A percentile compares a stretch with the other conserved stretches of the same genome.
These are phyloP conservation scores for Fusarium incarnatum DNA, from an alignment of 2,329 filamentous ascomycete genomes.

Conservation along the genomic window DNA sequence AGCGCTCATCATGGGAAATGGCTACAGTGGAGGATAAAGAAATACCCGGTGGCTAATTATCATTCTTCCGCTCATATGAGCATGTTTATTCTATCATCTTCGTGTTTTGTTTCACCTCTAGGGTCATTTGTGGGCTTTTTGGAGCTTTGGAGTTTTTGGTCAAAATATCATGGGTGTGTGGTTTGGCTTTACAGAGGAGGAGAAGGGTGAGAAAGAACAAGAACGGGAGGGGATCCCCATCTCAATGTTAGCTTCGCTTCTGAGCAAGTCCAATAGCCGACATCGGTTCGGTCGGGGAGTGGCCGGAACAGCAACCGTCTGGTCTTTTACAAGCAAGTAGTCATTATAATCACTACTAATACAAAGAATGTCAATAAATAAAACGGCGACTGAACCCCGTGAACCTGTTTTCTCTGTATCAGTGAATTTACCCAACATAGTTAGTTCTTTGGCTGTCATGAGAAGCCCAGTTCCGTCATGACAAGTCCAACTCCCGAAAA, in stretches of 20 bases:
- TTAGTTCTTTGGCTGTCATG: constrained; percentile 22
- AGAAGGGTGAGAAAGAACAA: neutral
- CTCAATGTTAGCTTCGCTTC: neutral
- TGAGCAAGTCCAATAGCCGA: constrained; percentile 15
- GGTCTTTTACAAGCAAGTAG: constrained; percentile 5
- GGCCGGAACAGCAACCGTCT: constrained; percentile 13
- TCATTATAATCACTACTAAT: constrained; percentile 36
- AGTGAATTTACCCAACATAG: constrained; percentile 12
- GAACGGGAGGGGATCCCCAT: constrained; percentile 1
- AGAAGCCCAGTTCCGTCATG: constrained; percentile 29
- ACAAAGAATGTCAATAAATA: constrained; percentile 14
- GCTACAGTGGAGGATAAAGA: constrained; percentile 36
- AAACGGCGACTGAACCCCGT: constrained; percentile 39
- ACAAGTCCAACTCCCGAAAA: constrained; percentile 44
- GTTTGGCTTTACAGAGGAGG: constrained; percentile 5
- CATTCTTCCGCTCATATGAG: constrained; percentile 28
- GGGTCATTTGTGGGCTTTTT: neutral
- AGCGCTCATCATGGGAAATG: constrained; percentile 4
- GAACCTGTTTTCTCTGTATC: neutral
- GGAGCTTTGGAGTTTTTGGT: constrained; percentile 6
- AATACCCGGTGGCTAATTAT: constrained; percentile 37
- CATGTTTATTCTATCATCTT: neutral
- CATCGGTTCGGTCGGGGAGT: constrained; percentile 36
- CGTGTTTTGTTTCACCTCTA: neutral
- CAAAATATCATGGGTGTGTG: constrained; percentile 22